Evolutionary conservation across 352 stramenopile species (phyloP).

Genomic region (Globisporangium polare): DNA sequence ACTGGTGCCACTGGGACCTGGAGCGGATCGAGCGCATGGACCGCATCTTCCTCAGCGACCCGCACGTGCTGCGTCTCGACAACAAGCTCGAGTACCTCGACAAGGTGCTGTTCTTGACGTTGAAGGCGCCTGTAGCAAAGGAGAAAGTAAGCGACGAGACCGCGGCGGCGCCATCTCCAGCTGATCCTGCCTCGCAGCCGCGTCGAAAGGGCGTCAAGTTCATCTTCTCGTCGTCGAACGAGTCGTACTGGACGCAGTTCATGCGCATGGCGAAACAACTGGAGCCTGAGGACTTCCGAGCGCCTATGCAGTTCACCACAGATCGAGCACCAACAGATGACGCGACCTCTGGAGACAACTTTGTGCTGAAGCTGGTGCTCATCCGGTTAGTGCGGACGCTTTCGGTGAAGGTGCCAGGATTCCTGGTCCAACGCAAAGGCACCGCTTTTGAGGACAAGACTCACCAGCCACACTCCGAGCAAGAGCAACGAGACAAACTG

Average conservation of each 20-base stretch:
- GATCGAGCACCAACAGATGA: constrained; percentile 13
- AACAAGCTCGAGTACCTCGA: constrained; percentile 60
- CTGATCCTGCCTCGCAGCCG: background rate
- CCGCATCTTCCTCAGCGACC: constrained; percentile 39
- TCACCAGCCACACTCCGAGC: background rate
- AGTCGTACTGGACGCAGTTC: constrained; percentile 51
- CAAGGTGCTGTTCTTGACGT: constrained; percentile 31
- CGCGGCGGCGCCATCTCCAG: background rate
- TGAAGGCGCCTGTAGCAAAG: constrained; percentile 12
- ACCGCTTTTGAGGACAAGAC: background rate
- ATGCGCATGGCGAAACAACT: constrained; percentile 29
- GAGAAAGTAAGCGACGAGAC: background rate
- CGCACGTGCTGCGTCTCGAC: constrained; percentile 56
- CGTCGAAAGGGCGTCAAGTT: constrained; percentile 34
- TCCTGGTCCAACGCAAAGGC: constrained; percentile 21
- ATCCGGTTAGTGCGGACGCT: constrained; percentile 31
- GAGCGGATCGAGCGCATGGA: constrained; percentile 52
- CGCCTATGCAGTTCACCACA: constrained; percentile 39
- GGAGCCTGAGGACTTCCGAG: constrained; percentile 43
- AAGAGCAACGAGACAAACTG: constrained; percentile 22
- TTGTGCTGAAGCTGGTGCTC: constrained; percentile 36
- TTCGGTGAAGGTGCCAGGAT: constrained; percentile 25
- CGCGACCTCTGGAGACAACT: constrained; percentile 9
- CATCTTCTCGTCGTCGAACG: constrained; percentile 22
- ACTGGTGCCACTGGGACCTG: constrained; percentile 50